Percentiles rank a stretch among this genome's conserved stretches.
Evolutionary conservation across 805 yeast genomes (phyloP).

Genomic region (Saturnispora diversa): DNA sequence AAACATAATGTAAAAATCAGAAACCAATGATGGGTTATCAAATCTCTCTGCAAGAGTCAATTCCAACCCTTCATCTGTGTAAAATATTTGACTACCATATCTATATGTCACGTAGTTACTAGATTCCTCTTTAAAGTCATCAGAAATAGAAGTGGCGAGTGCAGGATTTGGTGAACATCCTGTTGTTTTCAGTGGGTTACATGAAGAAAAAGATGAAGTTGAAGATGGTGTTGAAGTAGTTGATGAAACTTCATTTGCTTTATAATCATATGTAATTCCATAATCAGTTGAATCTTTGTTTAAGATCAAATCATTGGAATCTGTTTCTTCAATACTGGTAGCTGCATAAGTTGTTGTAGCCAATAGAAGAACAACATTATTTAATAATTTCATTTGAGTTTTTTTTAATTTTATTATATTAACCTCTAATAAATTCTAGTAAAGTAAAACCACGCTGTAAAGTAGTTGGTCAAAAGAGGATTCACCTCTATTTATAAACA

Average conservation of each 20-base stretch:
- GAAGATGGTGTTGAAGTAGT: too few species aligned
- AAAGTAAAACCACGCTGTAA: background rate
- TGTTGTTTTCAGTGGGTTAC: slow-evolving; percentile 28
- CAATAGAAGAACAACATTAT: too few species aligned
- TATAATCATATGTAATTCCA: too few species aligned
- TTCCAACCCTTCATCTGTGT: slow-evolving; percentile 49
- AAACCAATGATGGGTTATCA: slow-evolving; percentile 72
- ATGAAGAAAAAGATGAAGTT: slow-evolving; percentile 21
- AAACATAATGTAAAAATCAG: slow-evolving; percentile 80
- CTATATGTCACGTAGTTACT: slow-evolving; percentile 37
- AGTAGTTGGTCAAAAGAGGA: too few species aligned
- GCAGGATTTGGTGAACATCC: slow-evolving; percentile 44
- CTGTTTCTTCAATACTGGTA: too few species aligned
- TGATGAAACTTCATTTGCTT: too few species aligned
- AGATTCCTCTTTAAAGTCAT: slow-evolving; percentile 42
- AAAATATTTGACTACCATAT: slow-evolving; percentile 38
- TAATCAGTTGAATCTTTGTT: slow-evolving; percentile 8
- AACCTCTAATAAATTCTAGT: background rate
- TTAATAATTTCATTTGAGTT: too few species aligned
- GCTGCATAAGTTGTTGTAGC: too few species aligned
- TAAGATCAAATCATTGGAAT: too few species aligned
- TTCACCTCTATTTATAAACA: too few species aligned
- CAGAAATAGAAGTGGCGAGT: slow-evolving; percentile 45
- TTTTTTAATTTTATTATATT: too few species aligned
- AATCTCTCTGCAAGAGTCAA: slow-evolving; percentile 53